Evolutionary conservation across 371 early-diverging fungal genomes (phyloP).

Genomic region (Mucor ambiguus): DNA sequence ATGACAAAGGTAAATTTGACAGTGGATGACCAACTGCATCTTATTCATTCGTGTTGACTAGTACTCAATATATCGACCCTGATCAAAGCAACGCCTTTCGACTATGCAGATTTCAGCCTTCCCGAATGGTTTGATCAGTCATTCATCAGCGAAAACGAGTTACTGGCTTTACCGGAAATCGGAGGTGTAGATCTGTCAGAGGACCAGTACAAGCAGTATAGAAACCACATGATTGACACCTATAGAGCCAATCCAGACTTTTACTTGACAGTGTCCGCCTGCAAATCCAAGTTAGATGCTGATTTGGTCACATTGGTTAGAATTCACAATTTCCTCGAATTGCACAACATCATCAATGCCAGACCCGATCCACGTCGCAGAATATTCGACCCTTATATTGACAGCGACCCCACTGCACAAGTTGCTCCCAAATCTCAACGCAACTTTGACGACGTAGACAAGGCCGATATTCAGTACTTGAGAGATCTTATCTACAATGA

Average conservation of each 20-base stretch:
- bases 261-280: slow-evolving; percentile 93
- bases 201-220: slow-evolving; percentile 84
- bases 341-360: slow-evolving; percentile 97
- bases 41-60: neutral
- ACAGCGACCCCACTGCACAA: slow-evolving; percentile 39
- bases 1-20: slow-evolving; percentile 13
- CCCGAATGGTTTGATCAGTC: slow-evolving; percentile 82
- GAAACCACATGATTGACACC: slow-evolving; percentile 94
- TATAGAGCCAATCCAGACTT: slow-evolving; percentile 91
- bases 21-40: neutral
- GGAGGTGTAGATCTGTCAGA: slow-evolving; percentile 72
- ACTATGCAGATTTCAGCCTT: slow-evolving; percentile 14
- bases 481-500: slow-evolving; percentile 34
- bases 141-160: slow-evolving; percentile 85
- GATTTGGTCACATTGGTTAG: slow-evolving; percentile 94
- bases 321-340: slow-evolving; percentile 96
- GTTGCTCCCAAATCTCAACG: slow-evolving; percentile 36
- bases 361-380: slow-evolving; percentile 64
- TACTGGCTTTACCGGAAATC: slow-evolving; percentile 89
- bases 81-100: slow-evolving; percentile 24
- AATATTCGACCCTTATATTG: slow-evolving; percentile 44
- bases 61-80: slow-evolving; percentile 18
- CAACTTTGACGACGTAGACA: slow-evolving; percentile 25
- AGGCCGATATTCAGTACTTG: slow-evolving; percentile 33
- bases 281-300: slow-evolving; percentile 87